Conservation (phyloP, 2,329 filamentous ascomycete genomes). For the Epicoccum nigrum region DNA sequence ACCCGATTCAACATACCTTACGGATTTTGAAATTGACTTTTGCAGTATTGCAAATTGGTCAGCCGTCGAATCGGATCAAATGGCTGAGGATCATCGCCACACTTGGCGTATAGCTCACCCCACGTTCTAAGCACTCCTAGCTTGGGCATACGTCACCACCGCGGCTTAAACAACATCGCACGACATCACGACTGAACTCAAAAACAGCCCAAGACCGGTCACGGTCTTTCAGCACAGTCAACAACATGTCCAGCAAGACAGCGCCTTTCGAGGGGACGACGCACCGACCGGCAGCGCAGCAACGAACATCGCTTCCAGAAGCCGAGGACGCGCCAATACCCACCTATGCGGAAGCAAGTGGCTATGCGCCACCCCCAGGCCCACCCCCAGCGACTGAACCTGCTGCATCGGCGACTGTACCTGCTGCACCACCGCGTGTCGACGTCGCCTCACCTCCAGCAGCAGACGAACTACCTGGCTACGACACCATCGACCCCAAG, state of each 20-base stretch:
- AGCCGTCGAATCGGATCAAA: conserved; percentile 9
- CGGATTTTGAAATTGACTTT: background rate
- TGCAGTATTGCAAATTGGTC: no score
- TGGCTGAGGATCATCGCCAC: conserved; percentile 5
- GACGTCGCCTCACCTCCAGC: conserved; percentile 4
- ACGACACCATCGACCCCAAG: conserved; percentile 22
- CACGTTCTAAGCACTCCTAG: conserved; percentile 6
- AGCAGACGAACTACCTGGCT: conserved; percentile 22
- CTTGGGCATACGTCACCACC: conserved; percentile 15
- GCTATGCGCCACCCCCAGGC: conserved; percentile 10
- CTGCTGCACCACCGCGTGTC: background rate
- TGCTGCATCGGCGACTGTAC: background rate
- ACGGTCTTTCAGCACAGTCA: no score
- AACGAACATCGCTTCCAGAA: conserved; percentile 8
- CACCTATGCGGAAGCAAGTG: conserved; percentile 16
- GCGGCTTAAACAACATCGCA: background rate
- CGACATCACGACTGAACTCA: background rate
- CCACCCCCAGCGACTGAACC: conserved; percentile 4
- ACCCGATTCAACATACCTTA: no score
- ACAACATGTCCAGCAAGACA: conserved; percentile 12
- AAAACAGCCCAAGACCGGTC: background rate
- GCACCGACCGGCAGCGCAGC: conserved; percentile 7
- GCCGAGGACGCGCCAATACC: conserved; percentile 12
- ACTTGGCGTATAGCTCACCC: conserved; percentile 12
- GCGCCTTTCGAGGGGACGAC: conserved; percentile 13